Evolutionary conservation across 176 grass and related monocot species (phyloP).

Genomic region (Juncus effusus): DNA sequence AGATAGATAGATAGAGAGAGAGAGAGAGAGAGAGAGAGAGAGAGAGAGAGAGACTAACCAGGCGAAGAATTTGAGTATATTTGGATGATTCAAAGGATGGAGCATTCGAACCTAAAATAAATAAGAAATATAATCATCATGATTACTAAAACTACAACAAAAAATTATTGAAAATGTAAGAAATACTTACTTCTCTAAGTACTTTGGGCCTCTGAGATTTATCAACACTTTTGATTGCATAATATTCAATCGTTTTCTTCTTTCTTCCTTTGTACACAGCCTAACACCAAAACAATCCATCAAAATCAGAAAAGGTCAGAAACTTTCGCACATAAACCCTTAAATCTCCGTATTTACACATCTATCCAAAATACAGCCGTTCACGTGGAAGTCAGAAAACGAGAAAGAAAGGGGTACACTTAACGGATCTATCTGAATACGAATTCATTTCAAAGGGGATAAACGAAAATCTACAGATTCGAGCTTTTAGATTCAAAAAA

Average conservation of each 20-base stretch:
- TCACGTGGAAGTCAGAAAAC: slow-evolving; percentile 2
- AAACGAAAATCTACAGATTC: too few relatives aligned
- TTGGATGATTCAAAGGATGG: slow-evolving; percentile 74
- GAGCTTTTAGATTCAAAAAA: too few relatives aligned
- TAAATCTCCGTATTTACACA: not conserved
- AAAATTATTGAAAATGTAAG: not conserved
- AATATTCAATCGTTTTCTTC: slow-evolving; percentile 98
- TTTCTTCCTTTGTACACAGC: slow-evolving; percentile 93
- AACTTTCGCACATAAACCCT: slow-evolving; percentile 17
- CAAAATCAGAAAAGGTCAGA: slow-evolving; percentile 2
- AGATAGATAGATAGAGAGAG: too few relatives aligned
- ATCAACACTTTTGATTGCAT: slow-evolving; percentile 96
- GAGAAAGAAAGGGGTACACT: slow-evolving; percentile 28
- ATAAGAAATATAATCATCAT: slow-evolving; percentile 9
- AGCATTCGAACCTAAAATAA: slow-evolving; percentile 76
- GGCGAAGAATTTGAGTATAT: slow-evolving; percentile 80
- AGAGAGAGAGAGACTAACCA: slow-evolving; percentile 48
- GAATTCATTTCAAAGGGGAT: too few relatives aligned
- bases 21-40: slow-evolving; percentile 6
- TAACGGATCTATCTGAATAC: not conserved
- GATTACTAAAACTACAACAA: slow-evolving; percentile 16
- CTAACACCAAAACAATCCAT: slow-evolving; percentile 23
- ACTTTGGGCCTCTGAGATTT: slow-evolving; percentile 93
- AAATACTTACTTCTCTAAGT: slow-evolving; percentile 73
- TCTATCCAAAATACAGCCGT: too few relatives aligned